Evolutionary conservation across 2,329 filamentous ascomycete species (phyloP).

Genomic region (Trichophyton mentagrophytes): DNA sequence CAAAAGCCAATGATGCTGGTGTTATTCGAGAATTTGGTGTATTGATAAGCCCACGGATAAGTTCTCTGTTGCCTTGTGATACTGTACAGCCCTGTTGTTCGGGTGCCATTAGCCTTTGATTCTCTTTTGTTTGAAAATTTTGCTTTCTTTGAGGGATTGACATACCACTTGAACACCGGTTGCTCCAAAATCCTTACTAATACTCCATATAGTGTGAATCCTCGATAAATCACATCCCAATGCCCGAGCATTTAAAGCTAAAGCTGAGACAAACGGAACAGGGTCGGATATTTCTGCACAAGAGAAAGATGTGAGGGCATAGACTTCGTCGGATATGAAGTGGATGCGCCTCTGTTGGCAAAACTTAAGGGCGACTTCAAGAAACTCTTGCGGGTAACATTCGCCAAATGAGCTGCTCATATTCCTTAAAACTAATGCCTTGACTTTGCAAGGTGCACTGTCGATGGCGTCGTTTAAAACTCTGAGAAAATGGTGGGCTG

Average conservation of each 20-base stretch:
- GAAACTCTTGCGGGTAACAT: slow-evolving; percentile 15
- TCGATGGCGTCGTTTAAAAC: slow-evolving; percentile 12
- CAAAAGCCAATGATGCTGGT: slow-evolving; percentile 14
- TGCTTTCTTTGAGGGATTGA: neutral
- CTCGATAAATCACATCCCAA: slow-evolving; percentile 14
- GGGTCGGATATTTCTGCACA: slow-evolving; percentile 11
- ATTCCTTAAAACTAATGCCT: slow-evolving; percentile 18
- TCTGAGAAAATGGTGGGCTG: slow-evolving; percentile 13
- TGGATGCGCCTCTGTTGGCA: slow-evolving; percentile 17
- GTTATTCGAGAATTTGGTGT: slow-evolving; percentile 16
- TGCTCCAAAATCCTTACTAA: slow-evolving; percentile 16
- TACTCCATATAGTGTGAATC: slow-evolving; percentile 16
- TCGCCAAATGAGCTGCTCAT: slow-evolving; percentile 19
- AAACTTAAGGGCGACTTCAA: slow-evolving; percentile 16
- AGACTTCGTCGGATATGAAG: slow-evolving; percentile 21
- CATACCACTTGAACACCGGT: slow-evolving; percentile 15
- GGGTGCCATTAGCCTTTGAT: neutral
- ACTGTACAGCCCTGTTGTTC: slow-evolving; percentile 15
- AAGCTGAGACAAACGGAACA: slow-evolving; percentile 13
- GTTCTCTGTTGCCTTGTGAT: slow-evolving; percentile 16
- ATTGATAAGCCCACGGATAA: slow-evolving; percentile 13
- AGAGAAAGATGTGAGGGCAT: slow-evolving; percentile 15
- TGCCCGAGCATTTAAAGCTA: slow-evolving; percentile 11
- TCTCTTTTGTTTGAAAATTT: neutral
- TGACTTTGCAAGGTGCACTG: slow-evolving; percentile 12